A percentile compares a stretch with the other conserved stretches of the same genome.
Conservation (phyloP, 768 basidiomycete genomes). For the Russula olivacea region DNA sequence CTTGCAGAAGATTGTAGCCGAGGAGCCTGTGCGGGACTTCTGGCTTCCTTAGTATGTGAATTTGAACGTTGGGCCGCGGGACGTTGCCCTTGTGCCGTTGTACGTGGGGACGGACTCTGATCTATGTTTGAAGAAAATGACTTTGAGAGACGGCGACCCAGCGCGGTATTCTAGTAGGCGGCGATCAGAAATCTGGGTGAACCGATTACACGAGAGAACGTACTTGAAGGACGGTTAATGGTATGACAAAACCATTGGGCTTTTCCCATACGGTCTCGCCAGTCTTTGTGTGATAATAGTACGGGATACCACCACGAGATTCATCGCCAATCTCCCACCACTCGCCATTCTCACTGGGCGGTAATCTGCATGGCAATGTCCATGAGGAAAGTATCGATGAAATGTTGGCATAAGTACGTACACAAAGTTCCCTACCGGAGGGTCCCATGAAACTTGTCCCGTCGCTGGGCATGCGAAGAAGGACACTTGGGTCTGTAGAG, state of each 20-base stretch:
- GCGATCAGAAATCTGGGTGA: slow-evolving; percentile 15
- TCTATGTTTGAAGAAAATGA: slow-evolving; percentile 26
- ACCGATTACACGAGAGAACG: slow-evolving; percentile 15
- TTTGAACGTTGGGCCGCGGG: slow-evolving; percentile 8
- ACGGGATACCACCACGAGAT: slow-evolving; percentile 73
- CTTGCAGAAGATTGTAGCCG: slow-evolving; percentile 17
- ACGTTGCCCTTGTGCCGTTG: slow-evolving; percentile 3
- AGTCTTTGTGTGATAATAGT: slow-evolving; percentile 92
- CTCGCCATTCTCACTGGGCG: slow-evolving; percentile 78
- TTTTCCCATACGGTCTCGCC: slow-evolving; percentile 90
- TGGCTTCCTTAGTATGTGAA: slow-evolving; percentile 13
- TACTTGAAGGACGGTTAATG: slow-evolving; percentile 82
- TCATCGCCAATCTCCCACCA: slow-evolving; percentile 96
- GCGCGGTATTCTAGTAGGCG: slow-evolving; percentile 54
- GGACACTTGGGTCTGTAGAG: slow-evolving; percentile 45
- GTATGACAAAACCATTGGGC: slow-evolving; percentile 87
- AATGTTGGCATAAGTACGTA: slow-evolving; percentile 36
- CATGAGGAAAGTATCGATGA: slow-evolving; percentile 16
- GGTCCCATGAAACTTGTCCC: slow-evolving; percentile 90
- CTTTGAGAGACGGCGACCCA: slow-evolving; percentile 60
- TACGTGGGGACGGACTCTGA: slow-evolving; percentile 18
- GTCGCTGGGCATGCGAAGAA: slow-evolving; percentile 94
- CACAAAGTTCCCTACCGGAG: slow-evolving; percentile 86
- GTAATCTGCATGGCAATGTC: slow-evolving; percentile 46
- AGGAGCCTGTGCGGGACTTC: not conserved